Evolutionary conservation across 495 filamentous ascomycete genomes (phyloP).

Genomic region (Cudoniella acicularis): DNA sequence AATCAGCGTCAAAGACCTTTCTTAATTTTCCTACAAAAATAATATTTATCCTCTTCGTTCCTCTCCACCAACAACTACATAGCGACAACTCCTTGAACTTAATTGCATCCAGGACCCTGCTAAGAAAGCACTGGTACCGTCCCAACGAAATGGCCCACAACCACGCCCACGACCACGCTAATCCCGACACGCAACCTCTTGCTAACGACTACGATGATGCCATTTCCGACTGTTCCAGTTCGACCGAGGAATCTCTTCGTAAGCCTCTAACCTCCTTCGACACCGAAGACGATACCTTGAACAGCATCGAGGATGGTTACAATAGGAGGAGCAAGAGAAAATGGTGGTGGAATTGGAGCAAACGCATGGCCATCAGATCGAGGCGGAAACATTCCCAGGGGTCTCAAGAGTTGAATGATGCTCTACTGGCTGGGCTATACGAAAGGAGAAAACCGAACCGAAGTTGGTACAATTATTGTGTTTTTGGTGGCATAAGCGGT

Average conservation of each 20-base stretch:
- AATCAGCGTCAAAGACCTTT: no score
- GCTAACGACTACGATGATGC: not conserved
- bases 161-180: no score
- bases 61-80: not conserved
- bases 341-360: not conserved
- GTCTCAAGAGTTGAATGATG: not conserved
- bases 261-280: not conserved
- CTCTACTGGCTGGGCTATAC: not conserved
- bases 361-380: not conserved
- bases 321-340: not conserved
- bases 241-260: not conserved
- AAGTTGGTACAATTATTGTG: slow-evolving; percentile 23
- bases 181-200: not conserved
- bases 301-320: not conserved
- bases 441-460: slow-evolving; percentile 13
- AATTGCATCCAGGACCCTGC: not conserved
- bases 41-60: no score
- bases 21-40: no score
- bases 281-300: not conserved
- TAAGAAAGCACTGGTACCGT: not conserved
- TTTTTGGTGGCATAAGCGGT: slow-evolving; percentile 27
- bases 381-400: not conserved
- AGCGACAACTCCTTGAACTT: not conserved
- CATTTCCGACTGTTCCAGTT: not conserved
- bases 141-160: not conserved